Evolutionary conservation across 257 asterid genomes (phyloP).

Genomic region (Asclepias syriaca): DNA sequence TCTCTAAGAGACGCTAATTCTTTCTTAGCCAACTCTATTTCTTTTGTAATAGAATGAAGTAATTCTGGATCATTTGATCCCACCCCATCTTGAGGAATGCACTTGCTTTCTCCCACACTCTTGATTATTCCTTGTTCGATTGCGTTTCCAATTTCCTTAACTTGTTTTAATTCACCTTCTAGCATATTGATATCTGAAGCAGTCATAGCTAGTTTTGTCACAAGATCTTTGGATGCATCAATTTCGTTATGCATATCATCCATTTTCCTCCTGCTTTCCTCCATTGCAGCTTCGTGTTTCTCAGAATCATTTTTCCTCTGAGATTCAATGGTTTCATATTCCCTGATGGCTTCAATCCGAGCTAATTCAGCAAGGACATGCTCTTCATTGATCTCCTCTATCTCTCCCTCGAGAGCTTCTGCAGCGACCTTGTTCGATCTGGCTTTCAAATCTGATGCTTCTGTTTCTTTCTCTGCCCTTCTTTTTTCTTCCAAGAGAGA

Average conservation of each 20-base stretch:
- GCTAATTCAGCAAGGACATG: conserved; percentile 88
- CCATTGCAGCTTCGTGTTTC: conserved; percentile 35
- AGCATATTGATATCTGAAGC: conserved; percentile 46
- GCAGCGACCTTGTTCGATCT: conserved; percentile 27
- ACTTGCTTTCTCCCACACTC: not conserved
- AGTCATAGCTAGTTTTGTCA: conserved; percentile 42
- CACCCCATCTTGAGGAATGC: conserved; percentile 17
- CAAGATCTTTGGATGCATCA: conserved; percentile 36
- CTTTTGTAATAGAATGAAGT: conserved; percentile 36
- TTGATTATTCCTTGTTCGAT: conserved; percentile 2
- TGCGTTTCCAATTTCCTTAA: conserved; percentile 40
- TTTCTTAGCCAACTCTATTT: conserved; percentile 45
- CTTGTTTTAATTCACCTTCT: conserved; percentile 44
- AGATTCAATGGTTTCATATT: conserved; percentile 50
- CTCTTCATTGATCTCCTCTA: conserved; percentile 69
- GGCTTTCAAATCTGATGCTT: conserved; percentile 28
- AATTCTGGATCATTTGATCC: conserved; percentile 17
- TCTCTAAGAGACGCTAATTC: conserved; percentile 44
- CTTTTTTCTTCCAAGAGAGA: conserved; percentile 52
- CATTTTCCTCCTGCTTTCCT: conserved; percentile 36
- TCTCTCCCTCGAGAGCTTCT: conserved; percentile 41
- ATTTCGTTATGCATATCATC: conserved; percentile 30
- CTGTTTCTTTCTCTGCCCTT: conserved; percentile 48
- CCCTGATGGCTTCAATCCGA: conserved; percentile 71
- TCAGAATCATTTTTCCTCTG: conserved; percentile 36